Evolutionary conservation across 371 early-diverging fungal genomes (phyloP), one percentile per base, ranked within the genome.

Genomic region (Mortierella sp.): DNA sequence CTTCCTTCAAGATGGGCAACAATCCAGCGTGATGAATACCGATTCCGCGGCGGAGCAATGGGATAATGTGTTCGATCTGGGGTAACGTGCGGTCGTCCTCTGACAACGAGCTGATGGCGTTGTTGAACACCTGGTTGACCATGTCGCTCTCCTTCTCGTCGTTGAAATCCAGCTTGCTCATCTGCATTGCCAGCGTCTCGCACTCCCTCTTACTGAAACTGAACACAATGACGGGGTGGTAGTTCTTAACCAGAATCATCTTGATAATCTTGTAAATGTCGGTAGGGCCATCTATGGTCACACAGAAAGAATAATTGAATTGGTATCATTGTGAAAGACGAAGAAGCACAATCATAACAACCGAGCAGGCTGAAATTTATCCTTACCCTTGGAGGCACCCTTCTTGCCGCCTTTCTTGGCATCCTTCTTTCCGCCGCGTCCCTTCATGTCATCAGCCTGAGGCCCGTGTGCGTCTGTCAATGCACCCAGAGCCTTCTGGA

Each of bases 11-110:
- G 61, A 99, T 98, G 1, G 99, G 99, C 72, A 99, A 90, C 48
- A 99, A 90, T 55, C 99, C 99, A 82, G 98, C 98, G 89, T 99
- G 99, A 92, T 99, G 99, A 76, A 99, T 98, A 61, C 99, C 99
- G 80, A 99, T 98, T 48, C 99, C 99, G 74, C 98, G 96, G 75
- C 95, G 91, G 44, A 99, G 91, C 51, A 99, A 90, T 14, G 99
- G 99, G 43, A 99, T 89, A 28, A 99, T 91, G 85, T 98, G 95
- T 79, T 95, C 95, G 79, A 99, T 99, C 86, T 99, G 98, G 14
- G 98, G 97, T 53, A 99, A 88, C 24, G 91, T 88, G 48, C 98
- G 95, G 89, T 99, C 99, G 77, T 99, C 99, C 80, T 97, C 97
- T 78, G 91, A 91, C 53, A 99, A 90, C 9, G 95, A 92, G 37